These are phyloP conservation scores for Brassica carinata DNA, from an alignment of 345 rosid genomes.

Conservation along the genomic window DNA sequence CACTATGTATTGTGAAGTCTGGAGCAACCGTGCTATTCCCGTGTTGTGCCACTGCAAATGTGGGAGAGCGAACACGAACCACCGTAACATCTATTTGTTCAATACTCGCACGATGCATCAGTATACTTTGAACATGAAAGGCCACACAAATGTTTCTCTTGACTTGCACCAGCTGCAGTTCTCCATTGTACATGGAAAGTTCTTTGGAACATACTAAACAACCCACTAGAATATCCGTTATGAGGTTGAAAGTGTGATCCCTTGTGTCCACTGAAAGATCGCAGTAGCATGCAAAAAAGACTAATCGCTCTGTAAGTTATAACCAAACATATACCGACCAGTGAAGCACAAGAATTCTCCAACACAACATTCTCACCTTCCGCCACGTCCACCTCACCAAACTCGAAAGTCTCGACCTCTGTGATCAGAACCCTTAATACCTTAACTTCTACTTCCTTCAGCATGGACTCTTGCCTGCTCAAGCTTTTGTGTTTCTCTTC, in stretches of 20 bases:
- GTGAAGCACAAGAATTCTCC: no score
- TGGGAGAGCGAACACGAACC: neutral
- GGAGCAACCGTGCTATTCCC: neutral
- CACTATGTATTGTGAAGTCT: no score
- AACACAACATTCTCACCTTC: no score
- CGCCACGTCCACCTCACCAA: no score
- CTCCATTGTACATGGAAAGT: neutral
- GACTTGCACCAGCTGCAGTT: neutral
- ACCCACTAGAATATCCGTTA: neutral
- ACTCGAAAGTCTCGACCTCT: neutral
- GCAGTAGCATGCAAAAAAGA: neutral
- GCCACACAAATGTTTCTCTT: neutral
- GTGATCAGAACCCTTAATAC: neutral
- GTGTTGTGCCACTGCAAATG: neutral
- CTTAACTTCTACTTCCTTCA: constrained; percentile 33
- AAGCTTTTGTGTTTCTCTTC: constrained; percentile 34
- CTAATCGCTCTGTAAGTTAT: no score
- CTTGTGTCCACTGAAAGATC: neutral
- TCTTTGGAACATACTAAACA: neutral
- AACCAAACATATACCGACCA: no score
- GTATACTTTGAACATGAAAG: neutral
- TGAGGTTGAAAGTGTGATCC: neutral
- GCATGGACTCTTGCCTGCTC: constrained; percentile 34
- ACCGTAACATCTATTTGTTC: no score
- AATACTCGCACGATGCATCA: no score